These are phyloP conservation scores for Clarireedia hainanense DNA, from an alignment of 2,329 filamentous ascomycete genomes.

Conservation along the genomic window DNA sequence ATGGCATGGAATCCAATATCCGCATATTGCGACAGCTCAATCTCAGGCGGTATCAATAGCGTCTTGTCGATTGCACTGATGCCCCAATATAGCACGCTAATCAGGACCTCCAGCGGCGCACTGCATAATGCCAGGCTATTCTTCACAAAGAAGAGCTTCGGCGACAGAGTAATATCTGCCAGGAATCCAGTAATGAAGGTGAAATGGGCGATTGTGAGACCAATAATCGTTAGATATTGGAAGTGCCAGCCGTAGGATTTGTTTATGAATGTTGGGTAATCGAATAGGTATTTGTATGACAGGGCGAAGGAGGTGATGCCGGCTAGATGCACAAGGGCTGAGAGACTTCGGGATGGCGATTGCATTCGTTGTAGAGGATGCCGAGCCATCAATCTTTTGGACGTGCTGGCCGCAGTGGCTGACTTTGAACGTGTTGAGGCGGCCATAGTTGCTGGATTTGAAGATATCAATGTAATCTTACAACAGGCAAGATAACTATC, in stretches of 20 bases:
- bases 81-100: conserved; percentile 67
- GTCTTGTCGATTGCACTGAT: conserved; percentile 47
- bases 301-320: conserved; percentile 46
- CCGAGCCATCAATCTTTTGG: conserved; percentile 14
- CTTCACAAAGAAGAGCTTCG: conserved; percentile 54
- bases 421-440: neutral
- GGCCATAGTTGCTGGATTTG: neutral
- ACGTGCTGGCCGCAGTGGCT: neutral
- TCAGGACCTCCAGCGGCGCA: conserved; percentile 62
- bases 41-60: conserved; percentile 46
- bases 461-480: too few species aligned
- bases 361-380: conserved; percentile 60
- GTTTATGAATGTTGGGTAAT: conserved; percentile 45
- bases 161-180: conserved; percentile 55
- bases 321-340: conserved; percentile 51
- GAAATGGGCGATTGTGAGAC: conserved; percentile 50
- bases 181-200: conserved; percentile 55
- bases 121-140: conserved; percentile 59
- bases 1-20: conserved; percentile 61
- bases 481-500: too few species aligned
- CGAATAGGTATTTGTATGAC: conserved; percentile 44
- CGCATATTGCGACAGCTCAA: conserved; percentile 45
- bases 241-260: conserved; percentile 47
- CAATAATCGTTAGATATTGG: conserved; percentile 64
- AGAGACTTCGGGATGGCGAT: conserved; percentile 57